Evolutionary conservation across 176 grass and related monocot species (phyloP), one percentile per base, ranked within the genome.

Genomic region (Aegilops tauschii): DNA sequence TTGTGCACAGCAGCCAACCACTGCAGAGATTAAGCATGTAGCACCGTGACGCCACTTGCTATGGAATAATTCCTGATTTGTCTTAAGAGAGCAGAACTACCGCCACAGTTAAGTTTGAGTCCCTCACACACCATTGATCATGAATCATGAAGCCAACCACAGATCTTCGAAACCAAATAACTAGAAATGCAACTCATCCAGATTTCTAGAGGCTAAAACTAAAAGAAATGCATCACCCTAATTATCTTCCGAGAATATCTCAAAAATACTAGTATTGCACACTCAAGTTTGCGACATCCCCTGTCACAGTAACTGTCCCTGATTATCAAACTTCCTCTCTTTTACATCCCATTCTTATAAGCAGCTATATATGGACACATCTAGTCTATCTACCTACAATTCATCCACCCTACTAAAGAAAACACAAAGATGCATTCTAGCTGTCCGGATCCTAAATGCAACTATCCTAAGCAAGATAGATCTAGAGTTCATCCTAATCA

Each of bases 61-160:
- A 63, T 0, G 44, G 39, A 77, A 69, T 71, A 40, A 73, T 64
- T 72, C 39, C 62, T 72, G 70, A 69, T 39, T 83, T 79, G 47
- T 69, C 14, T 0, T 0, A 68, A 61, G 63, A 59, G n/a, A 82
- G 40, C 47, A 82, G 1, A 31, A 47, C 18, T 13, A 82, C 13
- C n/a, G 17, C 8, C 18, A 69, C 13, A 52, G 30, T 75, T 50
- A 7, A 69, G 21, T 73, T 54, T 30, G n/a, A 49, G 64, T 36
- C 6, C 50, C 13, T 47, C 25, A 27, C 17, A 76, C 61, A 61
- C 20, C 12, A 31, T 69, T 32, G 36, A 82, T 34, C 16, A 54
- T 54, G 50, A 18, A 6, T 54, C 23, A 28, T 50, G 25, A 77
- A 82, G 40, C 5, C 31, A 59, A 56, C 12, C 6, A 68, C 63